Percentiles rank a stretch among this genome's conserved stretches.
Conservation (phyloP, 345 rosid species). For the Citrus sp. region DNA sequence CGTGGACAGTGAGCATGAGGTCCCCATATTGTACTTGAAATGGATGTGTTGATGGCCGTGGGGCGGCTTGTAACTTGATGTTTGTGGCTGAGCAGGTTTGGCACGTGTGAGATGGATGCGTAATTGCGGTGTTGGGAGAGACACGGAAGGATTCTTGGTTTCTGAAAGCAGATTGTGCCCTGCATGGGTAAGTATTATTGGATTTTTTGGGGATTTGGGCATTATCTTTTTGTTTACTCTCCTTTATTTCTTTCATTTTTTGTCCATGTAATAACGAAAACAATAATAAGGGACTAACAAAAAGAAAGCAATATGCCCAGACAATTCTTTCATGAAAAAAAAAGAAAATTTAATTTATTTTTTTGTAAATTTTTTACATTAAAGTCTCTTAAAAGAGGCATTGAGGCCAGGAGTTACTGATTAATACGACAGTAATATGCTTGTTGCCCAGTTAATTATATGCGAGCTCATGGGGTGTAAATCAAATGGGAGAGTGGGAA, state of each 20-base stretch:
- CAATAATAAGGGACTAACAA: neutral
- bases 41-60: neutral
- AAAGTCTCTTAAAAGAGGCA: too few relatives aligned
- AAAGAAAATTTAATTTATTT: too few relatives aligned
- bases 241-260: neutral
- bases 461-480: slow-evolving; percentile 20
- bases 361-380: too few relatives aligned
- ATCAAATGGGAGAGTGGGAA: too few relatives aligned
- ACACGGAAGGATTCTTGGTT: slow-evolving; percentile 63
- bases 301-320: too few relatives aligned
- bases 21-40: neutral
- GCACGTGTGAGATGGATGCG: slow-evolving; percentile 33
- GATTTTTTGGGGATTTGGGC: neutral
- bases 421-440: too few relatives aligned
- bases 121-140: slow-evolving; percentile 59
- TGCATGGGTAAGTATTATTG: slow-evolving; percentile 29
- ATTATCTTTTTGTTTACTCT: neutral
- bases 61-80: slow-evolving; percentile 35
- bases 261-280: neutral
- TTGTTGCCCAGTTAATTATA: too few relatives aligned
- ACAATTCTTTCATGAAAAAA: too few relatives aligned
- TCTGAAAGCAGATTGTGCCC: slow-evolving; percentile 68
- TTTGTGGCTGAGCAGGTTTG: slow-evolving; percentile 15
- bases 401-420: too few relatives aligned
- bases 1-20: neutral